Evolutionary conservation across 202 grass and related monocot species (phyloP).

Genomic region (Hordeum pubiflorum): DNA sequence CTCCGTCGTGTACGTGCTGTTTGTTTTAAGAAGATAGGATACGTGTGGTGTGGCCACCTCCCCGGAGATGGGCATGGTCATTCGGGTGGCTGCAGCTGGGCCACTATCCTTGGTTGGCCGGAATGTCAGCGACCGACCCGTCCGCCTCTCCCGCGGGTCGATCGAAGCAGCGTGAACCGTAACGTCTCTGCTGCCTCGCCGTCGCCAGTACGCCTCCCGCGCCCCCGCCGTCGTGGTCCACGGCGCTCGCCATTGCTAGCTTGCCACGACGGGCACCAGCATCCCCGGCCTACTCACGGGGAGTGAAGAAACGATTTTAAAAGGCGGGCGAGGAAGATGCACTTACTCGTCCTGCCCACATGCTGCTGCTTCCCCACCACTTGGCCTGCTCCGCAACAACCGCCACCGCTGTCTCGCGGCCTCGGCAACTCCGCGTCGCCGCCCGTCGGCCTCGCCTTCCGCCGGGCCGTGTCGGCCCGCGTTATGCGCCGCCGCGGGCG

Average conservation of each 20-base stretch:
- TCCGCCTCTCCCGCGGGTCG: background rate
- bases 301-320: background rate
- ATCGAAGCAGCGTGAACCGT: background rate
- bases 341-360: background rate
- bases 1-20: background rate
- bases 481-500: slow-evolving; percentile 39
- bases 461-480: background rate
- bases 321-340: background rate
- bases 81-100: background rate
- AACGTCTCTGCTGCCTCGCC: background rate
- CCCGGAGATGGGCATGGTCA: too few relatives aligned
- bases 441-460: background rate
- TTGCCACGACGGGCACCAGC: background rate
- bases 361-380: slow-evolving; percentile 22
- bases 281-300: background rate
- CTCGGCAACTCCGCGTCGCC: background rate
- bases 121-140: background rate
- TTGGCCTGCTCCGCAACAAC: background rate
- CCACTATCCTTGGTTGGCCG: background rate
- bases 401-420: background rate
- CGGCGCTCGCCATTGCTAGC: slow-evolving; percentile 22
- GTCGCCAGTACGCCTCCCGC: background rate
- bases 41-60: slow-evolving; percentile 10
- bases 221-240: background rate
- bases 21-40: slow-evolving; percentile 26